These are phyloP conservation scores for Mallotus japonicus DNA, from an alignment of 441 rosid species.

Conservation along the genomic window DNA sequence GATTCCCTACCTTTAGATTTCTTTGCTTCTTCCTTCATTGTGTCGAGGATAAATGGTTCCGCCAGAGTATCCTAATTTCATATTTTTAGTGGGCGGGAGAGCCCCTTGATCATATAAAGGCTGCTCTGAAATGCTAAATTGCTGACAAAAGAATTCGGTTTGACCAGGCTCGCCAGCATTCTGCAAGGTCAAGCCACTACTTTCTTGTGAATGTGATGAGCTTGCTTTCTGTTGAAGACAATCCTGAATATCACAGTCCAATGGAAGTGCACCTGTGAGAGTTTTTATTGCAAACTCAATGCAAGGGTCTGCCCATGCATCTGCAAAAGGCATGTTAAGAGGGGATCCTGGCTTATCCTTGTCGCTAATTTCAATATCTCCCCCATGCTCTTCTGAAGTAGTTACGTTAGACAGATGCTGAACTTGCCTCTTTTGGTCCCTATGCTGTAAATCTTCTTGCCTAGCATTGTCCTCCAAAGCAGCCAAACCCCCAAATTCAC, in stretches of 20 bases:
- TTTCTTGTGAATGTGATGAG: constrained; percentile 38
- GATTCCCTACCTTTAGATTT: constrained; percentile 29
- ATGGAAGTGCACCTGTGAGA: constrained; percentile 74
- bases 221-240: constrained; percentile 34
- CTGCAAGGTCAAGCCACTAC: constrained; percentile 33
- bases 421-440: constrained; percentile 15
- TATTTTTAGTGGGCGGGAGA: constrained; percentile 17
- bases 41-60: constrained; percentile 27
- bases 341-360: constrained; percentile 28
- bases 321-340: constrained; percentile 34
- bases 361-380: constrained; percentile 25
- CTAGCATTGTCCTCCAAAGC: constrained; percentile 24
- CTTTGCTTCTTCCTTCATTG: constrained; percentile 28
- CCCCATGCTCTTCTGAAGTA: constrained; percentile 23
- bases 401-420: constrained; percentile 19
- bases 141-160: constrained; percentile 39
- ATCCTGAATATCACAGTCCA: constrained; percentile 42
- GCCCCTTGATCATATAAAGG: constrained; percentile 30
- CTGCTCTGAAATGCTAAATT: constrained; percentile 35
- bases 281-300: constrained; percentile 93
- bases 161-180: constrained; percentile 34
- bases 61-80: constrained; percentile 27
- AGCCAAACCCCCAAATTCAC: constrained; percentile 23
- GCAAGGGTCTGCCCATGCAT: constrained; percentile 87
- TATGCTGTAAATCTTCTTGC: constrained; percentile 19